Evolutionary conservation across 129 eudicot species (phyloP).

Genomic region (Flaveria linearis): DNA sequence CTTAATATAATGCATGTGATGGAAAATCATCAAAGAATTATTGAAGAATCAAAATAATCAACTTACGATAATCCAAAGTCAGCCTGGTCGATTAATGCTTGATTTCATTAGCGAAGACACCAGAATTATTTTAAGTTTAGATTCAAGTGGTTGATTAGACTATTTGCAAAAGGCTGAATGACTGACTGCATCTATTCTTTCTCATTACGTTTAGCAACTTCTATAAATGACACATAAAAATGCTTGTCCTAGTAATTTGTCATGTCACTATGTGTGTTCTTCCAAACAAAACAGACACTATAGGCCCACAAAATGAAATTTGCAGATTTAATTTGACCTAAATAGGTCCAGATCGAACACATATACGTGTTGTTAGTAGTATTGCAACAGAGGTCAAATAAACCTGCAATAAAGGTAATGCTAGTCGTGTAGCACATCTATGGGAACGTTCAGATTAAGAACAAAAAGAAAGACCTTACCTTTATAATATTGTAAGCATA

Average conservation of each 20-base stretch:
- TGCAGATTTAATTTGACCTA: not conserved
- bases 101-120: not conserved
- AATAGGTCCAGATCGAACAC: not conserved
- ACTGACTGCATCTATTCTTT: too few species aligned
- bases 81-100: constrained; percentile 1
- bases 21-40: not conserved
- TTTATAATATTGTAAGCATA: constrained; percentile 98
- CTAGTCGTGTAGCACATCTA: not conserved
- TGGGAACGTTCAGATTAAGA: constrained; percentile 22
- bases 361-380: constrained; percentile 68
- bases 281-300: not conserved
- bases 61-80: constrained; percentile 22
- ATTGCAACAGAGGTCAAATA: constrained; percentile 97
- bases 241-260: not conserved
- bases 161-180: not conserved
- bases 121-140: constrained; percentile 55
- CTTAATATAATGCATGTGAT: not conserved
- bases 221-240: constrained; percentile 4
- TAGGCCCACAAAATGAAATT: not conserved
- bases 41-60: not conserved
- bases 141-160: constrained; percentile 29
- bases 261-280: not conserved
- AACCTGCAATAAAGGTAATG: constrained; percentile 53
- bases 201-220: not conserved
- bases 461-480: constrained; percentile 44